Percentiles rank a stretch among this genome's conserved stretches.
Evolutionary conservation across 371 early-diverging fungal species (phyloP).

Genomic region (Mortierella sp.): DNA sequence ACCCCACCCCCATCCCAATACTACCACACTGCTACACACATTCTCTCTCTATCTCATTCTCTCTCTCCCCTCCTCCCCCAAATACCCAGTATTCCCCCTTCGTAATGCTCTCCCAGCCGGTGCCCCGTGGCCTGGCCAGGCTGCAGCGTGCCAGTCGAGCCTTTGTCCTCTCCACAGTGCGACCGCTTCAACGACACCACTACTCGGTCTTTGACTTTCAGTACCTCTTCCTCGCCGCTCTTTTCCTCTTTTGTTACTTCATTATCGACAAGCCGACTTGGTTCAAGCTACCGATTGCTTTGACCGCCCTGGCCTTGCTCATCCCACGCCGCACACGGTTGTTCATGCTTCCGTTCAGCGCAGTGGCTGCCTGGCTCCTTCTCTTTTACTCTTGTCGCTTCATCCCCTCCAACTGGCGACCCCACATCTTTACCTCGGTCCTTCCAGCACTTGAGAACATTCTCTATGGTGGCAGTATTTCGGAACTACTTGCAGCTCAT

Average conservation of each 20-base stretch:
- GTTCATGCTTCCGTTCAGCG: slow-evolving; percentile 65
- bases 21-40: slow-evolving; percentile 1
- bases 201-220: slow-evolving; percentile 45
- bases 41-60: not conserved
- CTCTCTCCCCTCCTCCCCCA: not conserved
- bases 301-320: slow-evolving; percentile 15
- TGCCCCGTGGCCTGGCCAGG: slow-evolving; percentile 6
- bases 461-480: slow-evolving; percentile 71
- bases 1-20: not conserved
- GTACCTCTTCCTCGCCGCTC: slow-evolving; percentile 36
- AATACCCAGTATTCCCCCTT: not conserved
- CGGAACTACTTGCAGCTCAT: slow-evolving; percentile 65
- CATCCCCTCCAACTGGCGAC: slow-evolving; percentile 66
- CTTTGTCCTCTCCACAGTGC: slow-evolving; percentile 4
- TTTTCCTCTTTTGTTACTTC: slow-evolving; percentile 33
- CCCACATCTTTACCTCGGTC: slow-evolving; percentile 71
- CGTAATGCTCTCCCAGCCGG: not conserved
- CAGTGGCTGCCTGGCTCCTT: slow-evolving; percentile 68
- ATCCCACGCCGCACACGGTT: slow-evolving; percentile 26
- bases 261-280: slow-evolving; percentile 33
- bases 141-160: slow-evolving; percentile 20
- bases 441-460: slow-evolving; percentile 72
- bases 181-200: slow-evolving; percentile 15
- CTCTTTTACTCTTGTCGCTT: slow-evolving; percentile 70
- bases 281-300: slow-evolving; percentile 24